These are phyloP conservation scores for Petrea volubilis DNA, from an alignment of 257 asterid species.

Conservation along the genomic window DNA sequence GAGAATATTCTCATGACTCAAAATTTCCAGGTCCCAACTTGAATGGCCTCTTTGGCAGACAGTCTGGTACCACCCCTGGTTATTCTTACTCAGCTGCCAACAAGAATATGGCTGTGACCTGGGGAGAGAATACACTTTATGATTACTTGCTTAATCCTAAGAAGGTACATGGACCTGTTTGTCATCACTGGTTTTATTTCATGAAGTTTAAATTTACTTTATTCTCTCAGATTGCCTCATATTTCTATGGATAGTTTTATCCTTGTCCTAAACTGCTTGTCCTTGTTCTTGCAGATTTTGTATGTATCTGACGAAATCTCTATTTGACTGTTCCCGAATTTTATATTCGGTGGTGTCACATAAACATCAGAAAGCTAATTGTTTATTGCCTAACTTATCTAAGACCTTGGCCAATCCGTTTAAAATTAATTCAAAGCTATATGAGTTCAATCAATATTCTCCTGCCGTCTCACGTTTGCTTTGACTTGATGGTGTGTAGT, in stretches of 20 bases:
- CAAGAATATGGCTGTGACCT: constrained; percentile 69
- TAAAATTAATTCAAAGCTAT: too few relatives aligned
- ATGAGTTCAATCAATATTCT: too few relatives aligned
- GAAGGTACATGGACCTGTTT: constrained; percentile 42
- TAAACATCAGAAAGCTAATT: too few relatives aligned
- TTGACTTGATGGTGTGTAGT: too few relatives aligned
- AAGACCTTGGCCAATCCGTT: too few relatives aligned
- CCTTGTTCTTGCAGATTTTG: too few relatives aligned
- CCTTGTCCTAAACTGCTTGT: too few relatives aligned
- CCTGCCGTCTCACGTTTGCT: too few relatives aligned
- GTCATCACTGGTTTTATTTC: neutral
- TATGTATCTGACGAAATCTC: too few relatives aligned
- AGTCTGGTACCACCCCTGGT: constrained; percentile 74
- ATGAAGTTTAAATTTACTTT: neutral
- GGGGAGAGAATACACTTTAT: constrained; percentile 73
- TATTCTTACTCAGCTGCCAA: constrained; percentile 78
- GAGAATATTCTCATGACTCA: neutral
- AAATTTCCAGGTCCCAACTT: constrained; percentile 60
- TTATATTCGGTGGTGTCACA: too few relatives aligned
- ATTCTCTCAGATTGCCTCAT: neutral
- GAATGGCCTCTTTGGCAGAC: constrained; percentile 82
- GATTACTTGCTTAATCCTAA: constrained; percentile 76
- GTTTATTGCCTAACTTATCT: too few relatives aligned
- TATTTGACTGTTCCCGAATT: too few relatives aligned
- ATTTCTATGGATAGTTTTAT: neutral